Conservation (phyloP, 257 asterid genomes). For the Solanum rostratum region DNA sequence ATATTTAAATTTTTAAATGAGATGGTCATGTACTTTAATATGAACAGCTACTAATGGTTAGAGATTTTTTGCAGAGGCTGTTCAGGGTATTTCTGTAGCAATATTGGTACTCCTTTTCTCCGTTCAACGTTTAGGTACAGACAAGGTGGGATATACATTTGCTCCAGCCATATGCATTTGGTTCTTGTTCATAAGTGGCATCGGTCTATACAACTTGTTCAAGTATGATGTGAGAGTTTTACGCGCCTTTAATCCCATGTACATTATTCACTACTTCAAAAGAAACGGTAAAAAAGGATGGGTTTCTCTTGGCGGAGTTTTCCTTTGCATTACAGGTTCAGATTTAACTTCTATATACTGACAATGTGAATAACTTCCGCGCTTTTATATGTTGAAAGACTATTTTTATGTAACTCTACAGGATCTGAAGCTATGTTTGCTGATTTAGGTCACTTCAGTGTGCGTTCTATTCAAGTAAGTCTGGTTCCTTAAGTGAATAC, state of each 20-base stretch:
- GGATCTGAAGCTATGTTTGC: slow-evolving; percentile 90
- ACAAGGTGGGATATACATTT: slow-evolving; percentile 53
- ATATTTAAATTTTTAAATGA: not conserved
- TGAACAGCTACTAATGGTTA: not conserved
- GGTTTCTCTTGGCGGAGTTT: slow-evolving; percentile 57
- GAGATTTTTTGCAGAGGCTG: slow-evolving; percentile 10
- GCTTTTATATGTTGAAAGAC: not conserved
- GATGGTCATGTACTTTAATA: not conserved
- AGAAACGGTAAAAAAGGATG: slow-evolving; percentile 40
- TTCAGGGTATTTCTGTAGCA: slow-evolving; percentile 37
- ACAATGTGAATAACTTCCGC: not conserved
- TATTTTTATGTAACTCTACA: not conserved
- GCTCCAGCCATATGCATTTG: slow-evolving; percentile 45
- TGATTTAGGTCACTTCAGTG: slow-evolving; percentile 66
- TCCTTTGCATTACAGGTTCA: slow-evolving; percentile 43
- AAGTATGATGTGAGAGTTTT: slow-evolving; percentile 30
- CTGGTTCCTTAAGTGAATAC: not conserved
- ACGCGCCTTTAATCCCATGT: slow-evolving; percentile 39
- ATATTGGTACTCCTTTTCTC: slow-evolving; percentile 33
- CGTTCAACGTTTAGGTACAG: slow-evolving; percentile 50
- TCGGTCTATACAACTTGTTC: slow-evolving; percentile 51
- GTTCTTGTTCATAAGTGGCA: slow-evolving; percentile 30
- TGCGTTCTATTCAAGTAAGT: slow-evolving; percentile 52
- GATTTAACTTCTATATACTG: not conserved
- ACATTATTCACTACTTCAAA: slow-evolving; percentile 29